These are phyloP conservation scores for Aspergillus heteromorphus DNA, from an alignment of 495 filamentous ascomycete species.

Conservation along the genomic window DNA sequence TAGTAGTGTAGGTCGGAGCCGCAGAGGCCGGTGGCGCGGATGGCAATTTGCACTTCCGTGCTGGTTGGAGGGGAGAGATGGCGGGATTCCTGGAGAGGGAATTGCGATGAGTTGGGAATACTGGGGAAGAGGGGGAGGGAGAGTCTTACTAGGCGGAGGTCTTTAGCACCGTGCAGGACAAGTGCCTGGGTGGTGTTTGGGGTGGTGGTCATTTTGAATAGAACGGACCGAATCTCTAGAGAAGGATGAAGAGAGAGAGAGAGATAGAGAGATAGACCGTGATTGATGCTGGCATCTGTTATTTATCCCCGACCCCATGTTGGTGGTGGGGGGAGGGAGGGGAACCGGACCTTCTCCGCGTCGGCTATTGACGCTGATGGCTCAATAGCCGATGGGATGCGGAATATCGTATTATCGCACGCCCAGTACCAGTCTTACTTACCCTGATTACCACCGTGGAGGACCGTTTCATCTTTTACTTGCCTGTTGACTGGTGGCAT, in stretches of 20 bases:
- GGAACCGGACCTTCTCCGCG: slow-evolving; percentile 28
- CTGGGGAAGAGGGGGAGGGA: not conserved
- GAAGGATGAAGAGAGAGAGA: not conserved
- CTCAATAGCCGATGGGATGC: slow-evolving; percentile 30
- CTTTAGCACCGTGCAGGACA: slow-evolving; percentile 63
- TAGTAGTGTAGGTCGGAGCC: slow-evolving; percentile 85
- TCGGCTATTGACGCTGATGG: slow-evolving; percentile 25
- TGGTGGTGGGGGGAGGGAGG: too few relatives aligned
- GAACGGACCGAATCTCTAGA: too few relatives aligned
- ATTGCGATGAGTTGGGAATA: not conserved
- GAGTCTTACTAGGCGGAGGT: slow-evolving; percentile 56
- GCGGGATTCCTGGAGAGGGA: slow-evolving; percentile 35
- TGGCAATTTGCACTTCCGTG: slow-evolving; percentile 66
- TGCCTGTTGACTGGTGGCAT: too few relatives aligned
- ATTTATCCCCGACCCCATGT: not conserved
- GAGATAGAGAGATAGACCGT: not conserved
- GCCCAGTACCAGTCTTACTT: too few relatives aligned
- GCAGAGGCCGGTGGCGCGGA: slow-evolving; percentile 73
- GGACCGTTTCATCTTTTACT: too few relatives aligned
- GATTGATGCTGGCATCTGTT: too few relatives aligned
- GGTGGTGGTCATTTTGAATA: slow-evolving; percentile 23
- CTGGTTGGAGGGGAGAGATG: slow-evolving; percentile 36
- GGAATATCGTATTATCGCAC: too few relatives aligned
- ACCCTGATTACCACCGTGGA: too few relatives aligned
- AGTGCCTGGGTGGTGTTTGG: slow-evolving; percentile 48